Conservation (phyloP, 257 asterid genomes). For the Solanum raphanifolium region DNA sequence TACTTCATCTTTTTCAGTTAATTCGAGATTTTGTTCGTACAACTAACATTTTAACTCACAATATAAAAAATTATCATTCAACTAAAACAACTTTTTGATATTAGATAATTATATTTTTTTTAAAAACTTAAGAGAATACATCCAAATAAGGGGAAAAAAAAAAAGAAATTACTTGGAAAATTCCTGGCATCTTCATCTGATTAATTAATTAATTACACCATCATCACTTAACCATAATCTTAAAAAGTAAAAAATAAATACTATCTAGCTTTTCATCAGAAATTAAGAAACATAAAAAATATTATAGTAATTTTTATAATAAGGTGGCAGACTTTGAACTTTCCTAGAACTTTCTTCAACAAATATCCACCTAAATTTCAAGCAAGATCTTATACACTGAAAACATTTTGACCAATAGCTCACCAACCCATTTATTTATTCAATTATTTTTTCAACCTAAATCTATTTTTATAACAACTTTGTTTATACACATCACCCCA, state of each 20-base stretch:
- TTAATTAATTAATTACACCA: not conserved
- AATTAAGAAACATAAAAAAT: not conserved
- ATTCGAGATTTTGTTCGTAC: accelerated
- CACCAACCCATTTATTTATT: not conserved
- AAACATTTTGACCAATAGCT: not conserved
- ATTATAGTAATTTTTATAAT: not conserved
- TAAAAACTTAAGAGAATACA: not conserved
- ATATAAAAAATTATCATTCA: not conserved
- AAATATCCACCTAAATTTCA: not conserved
- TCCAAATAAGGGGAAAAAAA: not conserved
- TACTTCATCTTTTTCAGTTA: too few species aligned
- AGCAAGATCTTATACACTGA: not conserved
- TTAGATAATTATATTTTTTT: not conserved
- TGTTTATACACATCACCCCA: not conserved
- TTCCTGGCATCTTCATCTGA: not conserved
- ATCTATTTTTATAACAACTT: not conserved
- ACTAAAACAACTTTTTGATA: not conserved
- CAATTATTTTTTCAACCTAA: not conserved
- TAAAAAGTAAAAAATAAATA: not conserved
- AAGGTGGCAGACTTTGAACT: not conserved
- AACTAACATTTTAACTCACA: not conserved
- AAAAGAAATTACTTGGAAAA: not conserved
- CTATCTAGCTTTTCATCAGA: not conserved
- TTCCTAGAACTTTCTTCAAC: not conserved
- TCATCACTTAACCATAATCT: not conserved